These are phyloP conservation scores for Talaromyces nanjingensis DNA, from an alignment of 495 filamentous ascomycete species.

Conservation along the genomic window DNA sequence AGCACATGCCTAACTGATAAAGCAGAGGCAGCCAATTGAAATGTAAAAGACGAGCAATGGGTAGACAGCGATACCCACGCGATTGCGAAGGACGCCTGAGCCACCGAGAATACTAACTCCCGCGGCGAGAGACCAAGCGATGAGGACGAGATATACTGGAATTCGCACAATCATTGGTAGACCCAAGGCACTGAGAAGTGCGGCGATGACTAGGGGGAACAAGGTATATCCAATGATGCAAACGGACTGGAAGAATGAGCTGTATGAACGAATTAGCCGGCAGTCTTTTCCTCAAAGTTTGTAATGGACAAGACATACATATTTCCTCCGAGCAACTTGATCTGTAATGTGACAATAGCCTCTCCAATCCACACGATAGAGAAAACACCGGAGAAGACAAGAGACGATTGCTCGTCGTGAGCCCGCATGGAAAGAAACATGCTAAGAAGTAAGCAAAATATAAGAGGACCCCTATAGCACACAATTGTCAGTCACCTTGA, in stretches of 20 bases:
- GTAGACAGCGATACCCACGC: constrained; percentile 91
- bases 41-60: constrained; percentile 96
- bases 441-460: constrained; percentile 85
- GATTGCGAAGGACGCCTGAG: constrained; percentile 88
- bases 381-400: constrained; percentile 95
- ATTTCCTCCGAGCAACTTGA: constrained; percentile 93
- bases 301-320: constrained; percentile 57
- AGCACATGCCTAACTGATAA: constrained; percentile 64
- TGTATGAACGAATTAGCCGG: constrained; percentile 24
- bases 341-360: constrained; percentile 96
- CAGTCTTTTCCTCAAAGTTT: background rate
- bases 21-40: constrained; percentile 86
- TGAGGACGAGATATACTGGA: constrained; percentile 80
- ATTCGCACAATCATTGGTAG: constrained; percentile 73
- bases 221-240: constrained; percentile 98
- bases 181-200: constrained; percentile 74
- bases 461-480: constrained; percentile 65
- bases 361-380: constrained; percentile 94
- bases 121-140: constrained; percentile 88
- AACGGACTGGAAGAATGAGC: constrained; percentile 94
- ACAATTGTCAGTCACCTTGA: constrained; percentile 12
- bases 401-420: constrained; percentile 65
- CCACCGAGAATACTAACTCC: constrained; percentile 94
- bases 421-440: constrained; percentile 76
- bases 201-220: constrained; percentile 94